phyloP scores from a whole-genome alignment of 768 basidiomycete species.

The Agrocybe praecox region DNA sequence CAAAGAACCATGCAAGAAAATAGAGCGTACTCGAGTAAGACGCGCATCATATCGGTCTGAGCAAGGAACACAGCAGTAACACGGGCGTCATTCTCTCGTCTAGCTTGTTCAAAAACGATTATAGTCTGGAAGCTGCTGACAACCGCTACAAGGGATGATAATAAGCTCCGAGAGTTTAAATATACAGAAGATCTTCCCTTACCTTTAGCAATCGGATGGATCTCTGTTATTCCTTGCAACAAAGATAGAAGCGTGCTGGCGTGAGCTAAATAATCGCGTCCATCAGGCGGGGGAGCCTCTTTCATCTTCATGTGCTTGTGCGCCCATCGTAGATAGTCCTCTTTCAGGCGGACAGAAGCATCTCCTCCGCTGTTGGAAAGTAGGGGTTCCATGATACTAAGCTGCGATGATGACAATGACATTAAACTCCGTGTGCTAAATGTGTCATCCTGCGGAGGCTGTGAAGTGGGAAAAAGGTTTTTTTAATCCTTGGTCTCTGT shows the following conservation, averaged over 20 bases:
- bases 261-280: constrained; percentile 14
- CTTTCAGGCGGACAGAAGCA: neutral
- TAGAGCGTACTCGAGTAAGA: constrained; percentile 14
- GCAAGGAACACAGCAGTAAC: constrained; percentile 15
- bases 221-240: constrained; percentile 13
- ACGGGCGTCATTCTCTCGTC: constrained; percentile 18
- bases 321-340: constrained; percentile 15
- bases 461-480: neutral
- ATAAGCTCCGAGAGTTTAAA: neutral
- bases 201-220: constrained; percentile 20
- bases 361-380: neutral
- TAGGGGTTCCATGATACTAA: neutral
- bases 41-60: constrained; percentile 20
- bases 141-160: neutral
- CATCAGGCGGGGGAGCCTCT: constrained; percentile 11
- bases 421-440: neutral
- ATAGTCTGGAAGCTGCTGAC: constrained; percentile 16
- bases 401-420: neutral
- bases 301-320: constrained; percentile 11
- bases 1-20: neutral
- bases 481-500: too few species aligned
- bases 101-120: constrained; percentile 16
- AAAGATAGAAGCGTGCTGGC: constrained; percentile 18
- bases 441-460: neutral
- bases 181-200: neutral